phyloP scores from a whole-genome alignment of 345 rosid species.

The Ceriops zippeliana region DNA sequence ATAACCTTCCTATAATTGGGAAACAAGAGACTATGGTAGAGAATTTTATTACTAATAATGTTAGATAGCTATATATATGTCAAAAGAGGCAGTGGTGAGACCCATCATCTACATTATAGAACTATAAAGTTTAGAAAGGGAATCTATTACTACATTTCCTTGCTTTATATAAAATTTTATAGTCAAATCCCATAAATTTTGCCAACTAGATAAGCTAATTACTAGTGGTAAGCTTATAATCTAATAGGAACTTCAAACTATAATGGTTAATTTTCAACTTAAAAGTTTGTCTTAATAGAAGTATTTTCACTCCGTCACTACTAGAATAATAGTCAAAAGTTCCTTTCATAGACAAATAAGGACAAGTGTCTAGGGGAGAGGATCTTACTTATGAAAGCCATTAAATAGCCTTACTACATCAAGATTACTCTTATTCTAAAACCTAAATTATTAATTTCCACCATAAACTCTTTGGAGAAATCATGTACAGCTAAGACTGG shows the following conservation, averaged over 20 bases:
- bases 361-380: neutral
- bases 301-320: neutral
- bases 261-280: neutral
- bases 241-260: neutral
- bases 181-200: neutral
- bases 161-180: neutral
- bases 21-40: too few species aligned
- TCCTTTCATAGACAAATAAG: neutral
- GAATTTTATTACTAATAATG: too few species aligned
- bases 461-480: too few species aligned
- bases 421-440: neutral
- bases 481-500: neutral
- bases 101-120: too few species aligned
- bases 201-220: neutral
- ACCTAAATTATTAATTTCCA: neutral
- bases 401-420: neutral
- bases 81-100: too few species aligned
- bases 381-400: neutral
- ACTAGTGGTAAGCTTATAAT: neutral
- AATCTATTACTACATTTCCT: neutral
- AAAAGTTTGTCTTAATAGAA: neutral
- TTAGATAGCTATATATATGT: too few species aligned
- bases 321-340: neutral
- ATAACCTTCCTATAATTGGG: too few species aligned
- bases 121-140: too few species aligned